These are phyloP conservation scores for Neopestalotiopsis rosae DNA, from an alignment of 2,329 filamentous ascomycete genomes.

Conservation along the genomic window DNA sequence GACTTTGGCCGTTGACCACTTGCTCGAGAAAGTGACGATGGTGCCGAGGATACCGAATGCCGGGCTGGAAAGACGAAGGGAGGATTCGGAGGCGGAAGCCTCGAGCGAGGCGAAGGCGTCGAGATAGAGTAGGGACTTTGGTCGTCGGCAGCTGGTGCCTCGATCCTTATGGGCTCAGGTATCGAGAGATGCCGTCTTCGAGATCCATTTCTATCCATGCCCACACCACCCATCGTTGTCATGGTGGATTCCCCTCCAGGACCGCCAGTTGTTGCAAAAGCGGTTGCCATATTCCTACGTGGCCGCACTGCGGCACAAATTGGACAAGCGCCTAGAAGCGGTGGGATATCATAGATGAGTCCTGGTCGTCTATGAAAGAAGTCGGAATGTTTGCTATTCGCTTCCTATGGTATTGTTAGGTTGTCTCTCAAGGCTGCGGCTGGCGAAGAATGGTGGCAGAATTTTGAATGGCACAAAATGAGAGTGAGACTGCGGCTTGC, in stretches of 20 bases:
- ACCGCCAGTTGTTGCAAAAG: conserved; percentile 41
- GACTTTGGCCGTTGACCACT: conserved; percentile 59
- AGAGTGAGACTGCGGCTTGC: conserved; percentile 13
- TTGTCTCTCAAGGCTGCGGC: background rate
- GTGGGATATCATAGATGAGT: conserved; percentile 30
- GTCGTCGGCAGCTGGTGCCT: conserved; percentile 31
- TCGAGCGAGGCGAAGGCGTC: conserved; percentile 39
- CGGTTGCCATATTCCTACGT: conserved; percentile 37
- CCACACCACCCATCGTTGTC: conserved; percentile 7
- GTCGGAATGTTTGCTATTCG: conserved; percentile 3
- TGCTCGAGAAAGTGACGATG: conserved; percentile 53
- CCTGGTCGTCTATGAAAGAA: background rate
- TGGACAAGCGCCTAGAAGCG: conserved; percentile 31
- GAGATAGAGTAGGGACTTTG: conserved; percentile 32
- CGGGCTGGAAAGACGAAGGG: conserved; percentile 67
- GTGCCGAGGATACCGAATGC: conserved; percentile 51
- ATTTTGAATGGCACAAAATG: conserved; percentile 1
- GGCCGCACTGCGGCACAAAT: conserved; percentile 38
- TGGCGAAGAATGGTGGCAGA: conserved; percentile 7
- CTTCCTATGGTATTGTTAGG: conserved; percentile 9
- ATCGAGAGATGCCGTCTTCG: conserved; percentile 32
- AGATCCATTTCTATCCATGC: conserved; percentile 27
- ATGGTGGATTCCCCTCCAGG: conserved; percentile 35
- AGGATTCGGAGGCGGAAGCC: conserved; percentile 62
- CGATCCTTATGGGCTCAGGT: conserved; percentile 30